phyloP scores from a whole-genome alignment of 164 flowering plant species.

The Magnolia officinalis region DNA sequence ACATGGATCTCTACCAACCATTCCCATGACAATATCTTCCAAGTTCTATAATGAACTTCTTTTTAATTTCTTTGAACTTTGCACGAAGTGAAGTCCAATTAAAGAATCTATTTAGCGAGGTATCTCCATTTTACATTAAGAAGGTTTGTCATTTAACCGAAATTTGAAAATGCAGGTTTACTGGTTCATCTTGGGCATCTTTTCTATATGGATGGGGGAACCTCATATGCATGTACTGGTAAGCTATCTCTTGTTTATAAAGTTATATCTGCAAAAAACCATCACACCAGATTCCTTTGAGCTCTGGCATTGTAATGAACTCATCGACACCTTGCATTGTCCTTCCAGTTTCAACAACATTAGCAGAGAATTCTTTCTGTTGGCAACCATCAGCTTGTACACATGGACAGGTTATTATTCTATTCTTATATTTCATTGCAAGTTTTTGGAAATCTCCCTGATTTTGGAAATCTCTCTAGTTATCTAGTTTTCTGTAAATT shows the following conservation, averaged over 20 bases:
- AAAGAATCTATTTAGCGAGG: background rate
- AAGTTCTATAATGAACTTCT: background rate
- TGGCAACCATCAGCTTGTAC: constrained; percentile 61
- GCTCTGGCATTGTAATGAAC: background rate
- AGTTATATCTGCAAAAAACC: background rate
- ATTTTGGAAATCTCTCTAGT: background rate
- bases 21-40: no score
- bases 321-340: constrained; percentile 8
- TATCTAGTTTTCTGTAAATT: background rate
- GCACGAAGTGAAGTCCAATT: background rate
- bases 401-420: constrained; percentile 64
- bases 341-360: constrained; percentile 61
- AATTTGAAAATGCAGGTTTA: constrained; percentile 54
- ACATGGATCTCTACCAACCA: background rate
- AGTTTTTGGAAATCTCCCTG: background rate
- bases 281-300: background rate
- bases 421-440: background rate
- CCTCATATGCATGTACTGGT: constrained; percentile 72
- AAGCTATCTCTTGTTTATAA: constrained; percentile 11
- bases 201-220: constrained; percentile 87
- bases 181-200: constrained; percentile 83
- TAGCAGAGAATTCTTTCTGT: constrained; percentile 72
- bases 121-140: background rate
- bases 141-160: background rate
- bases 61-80: background rate